These are phyloP conservation scores for Abortiporus biennis DNA, from an alignment of 1,284 basidiomycete genomes.

Conservation along the genomic window DNA sequence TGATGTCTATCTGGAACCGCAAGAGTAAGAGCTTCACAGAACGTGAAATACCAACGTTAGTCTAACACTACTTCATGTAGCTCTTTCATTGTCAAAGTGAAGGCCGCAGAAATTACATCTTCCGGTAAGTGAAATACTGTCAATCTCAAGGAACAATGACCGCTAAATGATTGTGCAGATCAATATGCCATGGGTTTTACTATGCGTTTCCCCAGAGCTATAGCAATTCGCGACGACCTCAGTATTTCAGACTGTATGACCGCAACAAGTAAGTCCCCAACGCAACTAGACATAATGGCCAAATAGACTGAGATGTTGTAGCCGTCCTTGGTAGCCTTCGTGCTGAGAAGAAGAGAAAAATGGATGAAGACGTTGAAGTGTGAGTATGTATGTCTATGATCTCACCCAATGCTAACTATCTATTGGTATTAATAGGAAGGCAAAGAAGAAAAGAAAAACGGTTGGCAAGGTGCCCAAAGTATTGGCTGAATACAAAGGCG, in stretches of 20 bases:
- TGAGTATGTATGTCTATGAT: conserved; percentile 19
- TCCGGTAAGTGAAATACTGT: conserved; percentile 42
- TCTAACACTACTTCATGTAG: conserved; percentile 29
- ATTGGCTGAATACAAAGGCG: conserved; percentile 60
- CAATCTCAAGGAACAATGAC: neutral
- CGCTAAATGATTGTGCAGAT: conserved; percentile 33
- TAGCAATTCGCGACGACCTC: conserved; percentile 73
- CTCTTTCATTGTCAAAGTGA: conserved; percentile 84
- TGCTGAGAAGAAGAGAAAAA: conserved; percentile 65
- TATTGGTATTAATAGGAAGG: conserved; percentile 14
- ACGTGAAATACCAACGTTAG: conserved; percentile 9
- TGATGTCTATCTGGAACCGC: conserved; percentile 74
- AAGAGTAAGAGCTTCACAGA: conserved; percentile 47
- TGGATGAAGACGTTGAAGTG: conserved; percentile 53
- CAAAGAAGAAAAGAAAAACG: conserved; percentile 47
- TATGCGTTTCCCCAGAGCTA: conserved; percentile 86
- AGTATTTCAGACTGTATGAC: conserved; percentile 62
- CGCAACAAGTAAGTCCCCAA: conserved; percentile 44
- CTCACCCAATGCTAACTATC: neutral
- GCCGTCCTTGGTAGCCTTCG: conserved; percentile 51
- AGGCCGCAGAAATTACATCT: conserved; percentile 81
- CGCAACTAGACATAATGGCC: neutral
- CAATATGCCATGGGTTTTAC: conserved; percentile 71
- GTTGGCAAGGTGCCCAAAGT: conserved; percentile 48
- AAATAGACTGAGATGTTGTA: conserved; percentile 15